Conservation (phyloP, 345 rosid genomes). For the Eucalyptus pumila region DNA sequence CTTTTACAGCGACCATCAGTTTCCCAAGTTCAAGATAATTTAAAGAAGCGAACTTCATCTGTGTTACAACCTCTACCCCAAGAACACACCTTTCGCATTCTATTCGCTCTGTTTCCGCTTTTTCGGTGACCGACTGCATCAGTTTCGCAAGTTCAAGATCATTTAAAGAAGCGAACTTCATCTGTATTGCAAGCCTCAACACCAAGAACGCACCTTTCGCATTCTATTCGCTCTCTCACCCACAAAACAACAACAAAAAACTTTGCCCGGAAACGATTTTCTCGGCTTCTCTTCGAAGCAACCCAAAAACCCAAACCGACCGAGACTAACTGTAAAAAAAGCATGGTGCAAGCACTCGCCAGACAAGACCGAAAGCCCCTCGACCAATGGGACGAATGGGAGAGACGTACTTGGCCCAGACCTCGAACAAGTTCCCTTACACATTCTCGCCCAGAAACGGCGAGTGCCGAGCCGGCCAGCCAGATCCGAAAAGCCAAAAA, state of each 20-base stretch:
- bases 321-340: not conserved
- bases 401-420: slow-evolving; percentile 53
- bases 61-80: not conserved
- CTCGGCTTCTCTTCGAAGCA: not conserved
- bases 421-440: slow-evolving; percentile 60
- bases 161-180: not conserved
- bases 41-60: not conserved
- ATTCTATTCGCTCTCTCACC: not conserved
- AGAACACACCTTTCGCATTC: not conserved
- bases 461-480: no score
- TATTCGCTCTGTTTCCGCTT: not conserved
- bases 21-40: not conserved
- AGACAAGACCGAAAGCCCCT: slow-evolving; percentile 63
- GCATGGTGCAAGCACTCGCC: slow-evolving; percentile 8
- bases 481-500: no score
- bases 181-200: not conserved
- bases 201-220: not conserved
- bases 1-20: not conserved
- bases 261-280: not conserved
- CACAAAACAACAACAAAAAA: not conserved
- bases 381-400: slow-evolving; percentile 67
- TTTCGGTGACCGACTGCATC: not conserved
- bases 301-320: not conserved
- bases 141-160: not conserved
- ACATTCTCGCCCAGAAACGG: slow-evolving; percentile 10